Evolutionary conservation across 1,284 basidiomycete species (phyloP), one percentile per base, ranked within the genome.

Genomic region (Austropuccinia psidii): DNA sequence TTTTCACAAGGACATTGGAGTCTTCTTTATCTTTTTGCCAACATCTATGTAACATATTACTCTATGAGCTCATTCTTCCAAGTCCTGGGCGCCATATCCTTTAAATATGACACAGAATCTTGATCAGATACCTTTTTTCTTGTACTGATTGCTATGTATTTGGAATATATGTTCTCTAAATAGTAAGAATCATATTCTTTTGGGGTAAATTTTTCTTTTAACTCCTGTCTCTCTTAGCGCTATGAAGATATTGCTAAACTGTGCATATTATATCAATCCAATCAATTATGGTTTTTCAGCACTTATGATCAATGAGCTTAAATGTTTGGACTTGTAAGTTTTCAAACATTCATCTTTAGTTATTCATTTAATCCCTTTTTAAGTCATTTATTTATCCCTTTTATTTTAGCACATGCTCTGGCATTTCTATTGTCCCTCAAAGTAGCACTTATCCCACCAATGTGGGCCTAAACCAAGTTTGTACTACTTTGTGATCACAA

Each of bases 11-110:
- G 80, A 77, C 13, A 83, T 80, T 8, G 83, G 84, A 6, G 83
- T 81, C 0, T 85, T 83, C 80, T 85, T 83, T 78, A 79, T 80
- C n/a, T 81, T 81, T 77, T 79, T 83, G 79, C 80, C 13, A 76
- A 79, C 52, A 75, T 61, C n/a, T 41, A n/a, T 41, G 5, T 37
- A 13, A 21, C 35, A 13, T 61, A 37, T 21, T 35, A 39, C 7
- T 4, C 35, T 19, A 19, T 61, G 29, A 80, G 80, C 24, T 80
- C 81, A 9, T 82, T 83, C 78, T 83, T 83, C 81, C 79, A 84
- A 50, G 80, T 83, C n/a, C 2, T 61, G 15, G 58, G 7, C 77
- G 84, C 69, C 83, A 84, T 77, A 82, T 82, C 73, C 55, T 35
- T 35, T 41, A 61, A 33, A 39, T 61, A 39, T 29, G 33, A 61